Base-by-base conservation (phyloP, 352 stramenopile species). In the Pythium sukuiense region DNA sequence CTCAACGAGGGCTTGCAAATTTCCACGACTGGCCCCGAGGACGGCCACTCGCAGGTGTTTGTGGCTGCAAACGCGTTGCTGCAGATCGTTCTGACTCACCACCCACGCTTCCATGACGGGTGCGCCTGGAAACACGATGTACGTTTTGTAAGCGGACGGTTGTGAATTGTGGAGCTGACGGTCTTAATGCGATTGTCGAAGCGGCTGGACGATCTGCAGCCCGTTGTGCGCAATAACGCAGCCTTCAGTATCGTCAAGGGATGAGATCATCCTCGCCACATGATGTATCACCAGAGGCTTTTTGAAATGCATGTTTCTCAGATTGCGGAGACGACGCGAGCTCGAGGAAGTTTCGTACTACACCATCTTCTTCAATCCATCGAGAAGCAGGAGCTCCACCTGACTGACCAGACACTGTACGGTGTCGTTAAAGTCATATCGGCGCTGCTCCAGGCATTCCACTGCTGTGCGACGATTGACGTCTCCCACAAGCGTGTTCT, bases 391-490 rank as follows among this genome's bases (percentile, higher is more conserved):
- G 18, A 50, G 11, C 26, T 53, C 14, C 11, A 26, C 1, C 5
- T 70, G 16, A 55, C 64, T 5, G 66, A 68, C 24, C 74, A 85
- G 55, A 50, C 70, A 13, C 35, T 87, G 7, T 58, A 80, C 27
- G 72, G 75, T 0, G 14, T 84, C 0, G 59, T 83, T 57, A 85
- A 87, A 56, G 60, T 85, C 13, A 59, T 82, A 12, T 58, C 76
- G 16, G 72, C 73, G 11, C 45, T 85, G 24, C 29, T 85, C 4
- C 50, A 67, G 20, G 73, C 70, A 0, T 81, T 79, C 60, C 79
- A 85, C 48, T 85, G 79, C 60, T 85, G 77, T 37, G 73, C 77
- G 57, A 74, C 45, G 50, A 72, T 84, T 45, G 76, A 84, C 49
- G 80, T 83, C n/a, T 67, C 77, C 2, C 65, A 59, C 13, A 73